Conservation (phyloP, 108 stramenopile species). For the Pseudonitzschia delicatissima region DNA sequence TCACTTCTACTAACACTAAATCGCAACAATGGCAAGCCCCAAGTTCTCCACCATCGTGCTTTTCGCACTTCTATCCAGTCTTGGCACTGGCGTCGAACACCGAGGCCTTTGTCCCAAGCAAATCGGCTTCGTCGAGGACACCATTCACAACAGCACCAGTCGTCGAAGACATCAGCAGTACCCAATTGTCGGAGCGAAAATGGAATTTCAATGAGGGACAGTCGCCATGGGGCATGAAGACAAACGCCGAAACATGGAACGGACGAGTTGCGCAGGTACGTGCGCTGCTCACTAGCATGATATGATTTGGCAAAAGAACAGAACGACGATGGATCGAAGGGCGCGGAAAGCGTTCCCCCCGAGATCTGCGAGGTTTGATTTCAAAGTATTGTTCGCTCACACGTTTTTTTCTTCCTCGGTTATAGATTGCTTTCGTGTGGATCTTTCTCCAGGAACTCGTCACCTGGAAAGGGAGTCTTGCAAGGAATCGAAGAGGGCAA, state of each 20-base stretch:
- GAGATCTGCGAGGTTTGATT: too few species aligned
- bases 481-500: conserved; percentile 75
- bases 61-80: too few species aligned
- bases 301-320: too few species aligned
- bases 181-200: conserved; percentile 52
- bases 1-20: too few species aligned
- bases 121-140: conserved; percentile 20
- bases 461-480: conserved; percentile 76
- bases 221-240: conserved; percentile 78
- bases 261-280: conserved; percentile 84
- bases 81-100: background rate
- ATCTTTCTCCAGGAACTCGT: conserved; percentile 81
- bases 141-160: conserved; percentile 1
- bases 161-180: conserved; percentile 1
- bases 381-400: too few species aligned
- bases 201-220: conserved; percentile 93
- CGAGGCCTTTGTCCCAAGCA: background rate
- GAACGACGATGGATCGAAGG: too few species aligned
- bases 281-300: too few species aligned
- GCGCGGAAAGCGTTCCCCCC: too few species aligned
- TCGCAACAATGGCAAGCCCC: background rate
- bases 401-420: too few species aligned
- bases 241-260: conserved; percentile 92
- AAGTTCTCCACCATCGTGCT: background rate
- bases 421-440: conserved; percentile 72